Conservation (phyloP, 2,329 filamentous ascomycete genomes). For the Myriosclerotinia duriaeana region DNA sequence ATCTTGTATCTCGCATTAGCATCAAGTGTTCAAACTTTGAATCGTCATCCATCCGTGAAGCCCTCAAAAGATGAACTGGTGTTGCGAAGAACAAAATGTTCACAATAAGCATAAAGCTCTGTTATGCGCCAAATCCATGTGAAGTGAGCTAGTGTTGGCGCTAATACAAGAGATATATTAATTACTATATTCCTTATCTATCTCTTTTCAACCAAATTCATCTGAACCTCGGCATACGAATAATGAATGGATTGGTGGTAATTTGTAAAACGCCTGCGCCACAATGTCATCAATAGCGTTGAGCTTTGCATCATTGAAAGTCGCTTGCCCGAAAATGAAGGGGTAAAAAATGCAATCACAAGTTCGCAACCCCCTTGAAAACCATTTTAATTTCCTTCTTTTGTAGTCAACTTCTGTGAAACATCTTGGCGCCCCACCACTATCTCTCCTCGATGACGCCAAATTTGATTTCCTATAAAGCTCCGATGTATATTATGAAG, state of each 20-base stretch:
- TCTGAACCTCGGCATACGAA: background rate
- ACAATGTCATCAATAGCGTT: no score
- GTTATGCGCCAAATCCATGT: background rate
- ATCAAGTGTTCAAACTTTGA: background rate
- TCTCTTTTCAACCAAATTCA: background rate
- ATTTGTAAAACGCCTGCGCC: no score
- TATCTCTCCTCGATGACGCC: background rate
- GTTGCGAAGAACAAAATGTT: background rate
- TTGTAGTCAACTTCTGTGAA: background rate
- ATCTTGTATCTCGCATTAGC: background rate
- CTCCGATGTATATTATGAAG: background rate
- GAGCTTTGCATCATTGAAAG: no score
- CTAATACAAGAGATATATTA: background rate
- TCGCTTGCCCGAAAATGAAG: background rate
- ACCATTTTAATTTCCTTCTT: constrained; percentile 2
- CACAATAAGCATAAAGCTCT: background rate
- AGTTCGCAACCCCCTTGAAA: background rate
- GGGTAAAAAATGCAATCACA: background rate
- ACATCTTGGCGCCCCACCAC: constrained; percentile 4
- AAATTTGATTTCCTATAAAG: background rate
- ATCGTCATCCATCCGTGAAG: background rate
- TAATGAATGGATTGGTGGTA: background rate
- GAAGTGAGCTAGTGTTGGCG: background rate
- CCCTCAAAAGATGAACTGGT: background rate
- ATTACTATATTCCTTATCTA: background rate